These are phyloP conservation scores for Sclerotiophoma versabilis DNA, from an alignment of 2,329 filamentous ascomycete genomes.

Conservation along the genomic window DNA sequence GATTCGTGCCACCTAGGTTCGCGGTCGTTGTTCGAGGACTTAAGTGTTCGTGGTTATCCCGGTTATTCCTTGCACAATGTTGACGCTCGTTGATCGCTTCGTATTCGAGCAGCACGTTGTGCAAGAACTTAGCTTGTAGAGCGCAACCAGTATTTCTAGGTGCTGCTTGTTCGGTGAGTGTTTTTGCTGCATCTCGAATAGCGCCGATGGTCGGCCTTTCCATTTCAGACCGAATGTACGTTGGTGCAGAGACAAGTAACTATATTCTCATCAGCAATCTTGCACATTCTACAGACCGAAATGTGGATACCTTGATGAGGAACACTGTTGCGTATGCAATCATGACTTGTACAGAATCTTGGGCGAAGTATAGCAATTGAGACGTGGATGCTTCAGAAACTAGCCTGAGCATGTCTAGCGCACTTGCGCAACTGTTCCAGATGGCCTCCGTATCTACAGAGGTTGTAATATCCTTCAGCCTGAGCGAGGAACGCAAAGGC, in stretches of 20 bases:
- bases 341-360: slow-evolving; percentile 20
- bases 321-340: slow-evolving; percentile 21
- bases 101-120: background rate
- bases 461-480: slow-evolving; percentile 5
- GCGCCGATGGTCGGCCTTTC: background rate
- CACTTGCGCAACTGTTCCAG: slow-evolving; percentile 17
- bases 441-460: slow-evolving; percentile 19
- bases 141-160: background rate
- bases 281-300: background rate
- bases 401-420: slow-evolving; percentile 13
- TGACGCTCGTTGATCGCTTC: background rate
- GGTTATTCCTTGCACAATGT: too few species aligned
- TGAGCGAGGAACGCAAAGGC: slow-evolving; percentile 7
- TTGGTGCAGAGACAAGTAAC: slow-evolving; percentile 4
- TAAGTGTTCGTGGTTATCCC: too few species aligned
- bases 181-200: background rate
- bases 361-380: slow-evolving; percentile 17
- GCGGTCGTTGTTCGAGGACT: background rate
- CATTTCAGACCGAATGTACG: background rate
- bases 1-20: too few species aligned
- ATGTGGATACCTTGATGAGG: slow-evolving; percentile 16
- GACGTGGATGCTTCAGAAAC: slow-evolving; percentile 2
- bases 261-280: background rate
- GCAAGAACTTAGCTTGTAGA: background rate
- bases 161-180: background rate